Conservation (phyloP, 805 yeast species). For the Teunomyces aglyptinius region DNA sequence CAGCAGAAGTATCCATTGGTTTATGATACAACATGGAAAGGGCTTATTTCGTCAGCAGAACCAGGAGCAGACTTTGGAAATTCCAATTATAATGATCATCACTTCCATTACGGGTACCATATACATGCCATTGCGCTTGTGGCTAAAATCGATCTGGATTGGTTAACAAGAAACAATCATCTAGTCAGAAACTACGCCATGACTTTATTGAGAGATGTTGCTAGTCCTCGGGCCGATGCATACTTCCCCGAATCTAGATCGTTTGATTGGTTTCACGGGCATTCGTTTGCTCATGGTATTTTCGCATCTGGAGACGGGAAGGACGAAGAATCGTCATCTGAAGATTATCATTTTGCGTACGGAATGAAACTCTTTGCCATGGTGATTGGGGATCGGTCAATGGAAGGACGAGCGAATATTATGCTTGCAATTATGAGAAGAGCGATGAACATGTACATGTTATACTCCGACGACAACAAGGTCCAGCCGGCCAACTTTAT, state of each 20-base stretch:
- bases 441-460: constrained; percentile 56
- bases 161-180: constrained; percentile 31
- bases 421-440: constrained; percentile 59
- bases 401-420: constrained; percentile 55
- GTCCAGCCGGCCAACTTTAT: constrained; percentile 57
- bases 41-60: constrained; percentile 69
- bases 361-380: constrained; percentile 67
- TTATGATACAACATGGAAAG: constrained; percentile 79
- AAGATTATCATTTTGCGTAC: constrained; percentile 70
- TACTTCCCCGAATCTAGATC: constrained; percentile 66
- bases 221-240: constrained; percentile 56
- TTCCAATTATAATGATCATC: constrained; percentile 71
- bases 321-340: constrained; percentile 72
- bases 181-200: constrained; percentile 51
- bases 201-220: constrained; percentile 62
- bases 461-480: constrained; percentile 51
- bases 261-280: constrained; percentile 77
- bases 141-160: constrained; percentile 50
- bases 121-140: constrained; percentile 68
- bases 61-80: constrained; percentile 69
- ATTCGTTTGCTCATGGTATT: constrained; percentile 76
- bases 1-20: constrained; percentile 68
- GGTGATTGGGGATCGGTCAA: constrained; percentile 49
- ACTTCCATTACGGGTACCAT: constrained; percentile 75
- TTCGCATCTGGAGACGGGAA: constrained; percentile 72